These are phyloP conservation scores for Agroathelia rolfsii DNA, from an alignment of 1,284 basidiomycete genomes.

Conservation along the genomic window DNA sequence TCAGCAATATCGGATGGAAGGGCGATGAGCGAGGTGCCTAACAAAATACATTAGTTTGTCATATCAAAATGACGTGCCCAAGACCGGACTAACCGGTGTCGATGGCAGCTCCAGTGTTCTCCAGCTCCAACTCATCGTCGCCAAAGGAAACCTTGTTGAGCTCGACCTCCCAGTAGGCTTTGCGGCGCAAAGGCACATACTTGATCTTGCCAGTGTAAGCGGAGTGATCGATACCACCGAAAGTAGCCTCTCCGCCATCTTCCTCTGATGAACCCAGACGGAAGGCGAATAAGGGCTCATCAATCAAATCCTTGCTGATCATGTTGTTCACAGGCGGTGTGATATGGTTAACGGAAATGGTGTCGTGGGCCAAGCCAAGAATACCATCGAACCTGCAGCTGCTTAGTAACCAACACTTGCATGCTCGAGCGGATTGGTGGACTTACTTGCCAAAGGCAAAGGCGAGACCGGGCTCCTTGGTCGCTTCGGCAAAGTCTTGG, in stretches of 20 bases:
- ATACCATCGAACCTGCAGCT: conserved; percentile 84
- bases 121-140: conserved; percentile 75
- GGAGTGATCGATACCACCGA: conserved; percentile 81
- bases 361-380: conserved; percentile 91
- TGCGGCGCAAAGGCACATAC: conserved; percentile 90
- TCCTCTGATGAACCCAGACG: conserved; percentile 81
- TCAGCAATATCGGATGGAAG: conserved; percentile 93
- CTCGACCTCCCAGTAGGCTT: conserved; percentile 99
- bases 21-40: conserved; percentile 84
- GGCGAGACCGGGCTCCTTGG: conserved; percentile 92
- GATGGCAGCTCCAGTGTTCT: conserved; percentile 91
- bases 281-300: conserved; percentile 90
- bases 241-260: conserved; percentile 88
- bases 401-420: conserved; percentile 2
- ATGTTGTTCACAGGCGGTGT: conserved; percentile 94
- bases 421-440: conserved; percentile 1
- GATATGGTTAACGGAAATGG: conserved; percentile 92
- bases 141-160: conserved; percentile 82
- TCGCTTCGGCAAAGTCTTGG: conserved; percentile 94
- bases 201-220: conserved; percentile 79
- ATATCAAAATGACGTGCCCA: conserved; percentile 1
- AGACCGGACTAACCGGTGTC: conserved; percentile 66
- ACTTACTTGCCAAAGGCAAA: conserved; percentile 93
- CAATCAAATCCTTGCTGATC: conserved; percentile 78
- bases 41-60: conserved; percentile 13